Evolutionary conservation across 441 rosid genomes (phyloP).

Genomic region (Melastoma candidum): DNA sequence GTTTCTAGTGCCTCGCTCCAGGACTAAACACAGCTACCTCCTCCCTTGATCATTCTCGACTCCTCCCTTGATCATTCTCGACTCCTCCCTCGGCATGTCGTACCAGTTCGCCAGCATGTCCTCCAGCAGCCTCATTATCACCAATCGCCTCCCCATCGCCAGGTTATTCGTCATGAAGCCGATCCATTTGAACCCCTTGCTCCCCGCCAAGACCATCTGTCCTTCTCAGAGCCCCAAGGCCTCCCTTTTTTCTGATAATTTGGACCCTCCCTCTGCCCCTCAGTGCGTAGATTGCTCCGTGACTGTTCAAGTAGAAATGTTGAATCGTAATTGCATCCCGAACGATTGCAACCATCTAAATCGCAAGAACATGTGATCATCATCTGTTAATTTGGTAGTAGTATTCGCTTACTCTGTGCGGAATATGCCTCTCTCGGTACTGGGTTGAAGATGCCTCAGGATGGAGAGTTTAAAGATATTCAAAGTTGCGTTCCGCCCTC

Average conservation of each 20-base stretch:
- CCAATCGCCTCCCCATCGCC: no score
- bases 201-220: conserved; percentile 19
- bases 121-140: no score
- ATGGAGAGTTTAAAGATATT: conserved; percentile 37
- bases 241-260: conserved; percentile 13
- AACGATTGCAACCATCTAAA: background rate
- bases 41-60: no score
- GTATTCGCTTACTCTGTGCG: conserved; percentile 22
- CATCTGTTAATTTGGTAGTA: no score
- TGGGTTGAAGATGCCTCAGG: conserved; percentile 33
- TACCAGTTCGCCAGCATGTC: no score
- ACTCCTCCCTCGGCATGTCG: no score
- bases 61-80: no score
- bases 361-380: no score
- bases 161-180: background rate
- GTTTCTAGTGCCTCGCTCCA: no score
- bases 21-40: no score
- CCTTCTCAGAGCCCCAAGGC: conserved; percentile 9
- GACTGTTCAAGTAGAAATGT: conserved; percentile 18
- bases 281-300: conserved; percentile 13
- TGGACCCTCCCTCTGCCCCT: conserved; percentile 17
- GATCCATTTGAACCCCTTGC: conserved; percentile 19
- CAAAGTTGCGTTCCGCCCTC: conserved; percentile 33
- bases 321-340: conserved; percentile 19
- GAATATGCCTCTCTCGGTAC: conserved; percentile 35